A percentile compares a stretch with the other conserved stretches of the same genome.
Conservation (phyloP, 768 basidiomycete genomes). For the Lentinula lateritia region DNA sequence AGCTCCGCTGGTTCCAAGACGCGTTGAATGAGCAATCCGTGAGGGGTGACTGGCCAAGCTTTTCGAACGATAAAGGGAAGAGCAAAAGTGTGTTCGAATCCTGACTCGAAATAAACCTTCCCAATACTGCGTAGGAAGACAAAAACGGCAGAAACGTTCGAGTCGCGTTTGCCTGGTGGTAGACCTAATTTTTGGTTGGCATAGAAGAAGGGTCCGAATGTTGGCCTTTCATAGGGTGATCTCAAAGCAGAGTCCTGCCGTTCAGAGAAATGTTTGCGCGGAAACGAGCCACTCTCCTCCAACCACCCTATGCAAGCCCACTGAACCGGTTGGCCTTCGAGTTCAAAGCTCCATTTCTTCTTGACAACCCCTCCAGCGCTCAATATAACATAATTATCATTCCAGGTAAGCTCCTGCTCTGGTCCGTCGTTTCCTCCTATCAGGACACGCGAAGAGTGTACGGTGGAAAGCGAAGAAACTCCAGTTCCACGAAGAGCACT, state of each 20-base stretch:
- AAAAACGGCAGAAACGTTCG: slow-evolving; percentile 57
- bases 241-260: slow-evolving; percentile 21
- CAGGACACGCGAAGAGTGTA: slow-evolving; percentile 37
- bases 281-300: slow-evolving; percentile 29
- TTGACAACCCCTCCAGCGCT: slow-evolving; percentile 62
- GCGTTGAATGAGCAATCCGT: slow-evolving; percentile 76
- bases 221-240: slow-evolving; percentile 28
- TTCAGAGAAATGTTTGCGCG: slow-evolving; percentile 19
- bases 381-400: slow-evolving; percentile 54
- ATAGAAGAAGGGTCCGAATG: slow-evolving; percentile 47
- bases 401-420: slow-evolving; percentile 72
- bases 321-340: slow-evolving; percentile 69
- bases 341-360: slow-evolving; percentile 71
- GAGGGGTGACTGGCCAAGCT: slow-evolving; percentile 75
- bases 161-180: slow-evolving; percentile 27
- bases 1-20: slow-evolving; percentile 63
- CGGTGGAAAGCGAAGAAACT: slow-evolving; percentile 32
- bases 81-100: slow-evolving; percentile 70
- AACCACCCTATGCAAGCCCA: slow-evolving; percentile 77
- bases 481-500: slow-evolving; percentile 53
- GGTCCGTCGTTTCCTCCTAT: slow-evolving; percentile 33
- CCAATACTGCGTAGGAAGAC: slow-evolving; percentile 74
- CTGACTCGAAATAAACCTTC: slow-evolving; percentile 66
- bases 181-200: slow-evolving; percentile 34
- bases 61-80: slow-evolving; percentile 75